phyloP scores from a whole-genome alignment of 441 rosid species.

The Euphorbia celastroides region DNA sequence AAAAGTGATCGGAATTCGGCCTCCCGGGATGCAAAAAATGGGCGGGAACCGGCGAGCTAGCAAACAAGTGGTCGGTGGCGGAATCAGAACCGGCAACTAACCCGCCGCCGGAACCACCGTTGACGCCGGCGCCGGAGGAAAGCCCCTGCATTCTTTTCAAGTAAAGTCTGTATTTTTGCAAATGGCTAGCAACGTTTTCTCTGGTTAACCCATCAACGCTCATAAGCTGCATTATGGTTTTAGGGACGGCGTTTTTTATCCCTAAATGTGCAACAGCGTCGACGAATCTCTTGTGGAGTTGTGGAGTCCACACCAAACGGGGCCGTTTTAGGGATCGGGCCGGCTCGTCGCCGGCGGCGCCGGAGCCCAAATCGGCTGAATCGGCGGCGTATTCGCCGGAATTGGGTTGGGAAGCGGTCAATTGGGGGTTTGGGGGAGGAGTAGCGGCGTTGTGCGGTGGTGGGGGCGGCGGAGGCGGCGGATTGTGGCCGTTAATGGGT shows the following conservation, averaged over 20 bases:
- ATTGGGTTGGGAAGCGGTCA: constrained; percentile 41
- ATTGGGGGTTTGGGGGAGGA: constrained; percentile 29
- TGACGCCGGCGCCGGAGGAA: constrained; percentile 55
- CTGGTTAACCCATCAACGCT: constrained; percentile 85
- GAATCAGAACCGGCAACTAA: constrained; percentile 53
- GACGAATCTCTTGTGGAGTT: constrained; percentile 84
- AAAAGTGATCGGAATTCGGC: constrained; percentile 61
- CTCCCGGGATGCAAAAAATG: constrained; percentile 69
- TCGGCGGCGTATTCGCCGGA: constrained; percentile 54
- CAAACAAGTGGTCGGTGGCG: constrained; percentile 80
- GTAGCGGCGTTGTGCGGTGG: constrained; percentile 29
- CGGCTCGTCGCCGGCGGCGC: constrained; percentile 72
- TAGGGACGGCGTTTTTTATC: constrained; percentile 89
- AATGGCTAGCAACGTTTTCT: constrained; percentile 93
- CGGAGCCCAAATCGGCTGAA: constrained; percentile 57
- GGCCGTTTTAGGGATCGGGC: constrained; percentile 86
- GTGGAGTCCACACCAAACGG: constrained; percentile 96
- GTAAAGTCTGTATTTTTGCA: constrained; percentile 85
- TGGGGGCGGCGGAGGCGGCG: constrained; percentile 31
- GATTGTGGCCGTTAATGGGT: constrained; percentile 23
- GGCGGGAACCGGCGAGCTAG: constrained; percentile 83
- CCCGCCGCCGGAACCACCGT: constrained; percentile 33
- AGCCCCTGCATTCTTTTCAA: constrained; percentile 90
- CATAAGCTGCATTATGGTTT: constrained; percentile 96
- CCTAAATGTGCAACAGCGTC: constrained; percentile 91